Base-by-base conservation (phyloP, 1,139 yeast species). In the Hansenula sp. region DNA sequence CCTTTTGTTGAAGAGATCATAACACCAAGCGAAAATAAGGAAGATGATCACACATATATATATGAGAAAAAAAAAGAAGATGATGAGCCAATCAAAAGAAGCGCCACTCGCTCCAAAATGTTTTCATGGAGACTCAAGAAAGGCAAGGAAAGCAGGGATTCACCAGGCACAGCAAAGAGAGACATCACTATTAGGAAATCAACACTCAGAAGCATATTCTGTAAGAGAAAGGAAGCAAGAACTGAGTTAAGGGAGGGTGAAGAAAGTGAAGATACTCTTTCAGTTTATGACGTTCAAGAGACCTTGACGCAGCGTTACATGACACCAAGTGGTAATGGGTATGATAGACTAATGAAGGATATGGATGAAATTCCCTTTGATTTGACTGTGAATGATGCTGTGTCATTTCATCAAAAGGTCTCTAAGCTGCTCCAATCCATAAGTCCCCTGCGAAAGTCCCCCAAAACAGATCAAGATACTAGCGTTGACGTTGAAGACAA, bases 251-350 rank as follows among this genome's bases (percentile, higher is more conserved):
- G 5, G 17, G 9, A 21, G 5, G 5, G 5, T 17, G 16, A 16
- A 18, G 19, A 31, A 17, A 4, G 9, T 15, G 13, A 10, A 5
- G 13, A 18, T 5, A 25, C 33, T 7, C 29, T 41, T 3, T 40
- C 52, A 0, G 50, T 51, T 3, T 41, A 40, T 34, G 51, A 49
- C 2, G 54, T 44, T 0, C 44, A 47, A 9, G 54, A 54, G 40
- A 55, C 60, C 0, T 47, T 57, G 32, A 57, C 60, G 0, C 59
- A 57, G 33, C 41, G 55, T 19, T 55, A 55, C 25, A 50, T 55
- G 57, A 41, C 19, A 2, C 11, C 28, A 4, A 33, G 17, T 24
- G 36, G 40, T 15, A 44, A 39, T 36, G 45, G 52, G 16, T 55
- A 51, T 39, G 54, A 53, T 10, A 47, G 29, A 12, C 40, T 55